Conservation (phyloP, 2,329 filamentous ascomycete genomes). For the Penicillium sp. region DNA sequence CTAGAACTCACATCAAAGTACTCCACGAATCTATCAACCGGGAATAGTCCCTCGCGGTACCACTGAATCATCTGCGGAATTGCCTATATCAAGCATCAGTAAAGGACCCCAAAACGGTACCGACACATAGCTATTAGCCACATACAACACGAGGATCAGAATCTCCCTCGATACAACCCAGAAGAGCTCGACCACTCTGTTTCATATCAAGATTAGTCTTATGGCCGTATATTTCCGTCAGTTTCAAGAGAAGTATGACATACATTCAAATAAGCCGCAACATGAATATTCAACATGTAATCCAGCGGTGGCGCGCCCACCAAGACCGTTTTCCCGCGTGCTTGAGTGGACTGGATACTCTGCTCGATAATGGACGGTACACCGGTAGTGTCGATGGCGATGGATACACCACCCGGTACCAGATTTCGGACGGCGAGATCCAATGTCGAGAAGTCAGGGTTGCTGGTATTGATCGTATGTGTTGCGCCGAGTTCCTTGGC, state of each 20-base stretch:
- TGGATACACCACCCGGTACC: slow-evolving; percentile 10
- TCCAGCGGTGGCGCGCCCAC: slow-evolving; percentile 48
- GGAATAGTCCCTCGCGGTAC: slow-evolving; percentile 20
- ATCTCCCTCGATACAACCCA: slow-evolving; percentile 21
- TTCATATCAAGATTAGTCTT: background rate
- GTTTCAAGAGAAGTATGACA: background rate
- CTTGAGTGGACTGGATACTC: slow-evolving; percentile 25
- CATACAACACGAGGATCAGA: slow-evolving; percentile 9
- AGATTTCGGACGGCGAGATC: slow-evolving; percentile 6
- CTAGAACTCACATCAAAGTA: background rate
- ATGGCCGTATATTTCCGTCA: too few species aligned
- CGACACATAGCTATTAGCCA: background rate
- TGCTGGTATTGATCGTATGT: slow-evolving; percentile 36
- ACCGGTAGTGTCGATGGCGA: slow-evolving; percentile 22
- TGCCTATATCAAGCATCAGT: background rate
- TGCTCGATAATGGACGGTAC: slow-evolving; percentile 17
- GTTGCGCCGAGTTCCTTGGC: slow-evolving; percentile 41
- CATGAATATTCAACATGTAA: slow-evolving; percentile 8
- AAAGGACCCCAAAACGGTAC: background rate
- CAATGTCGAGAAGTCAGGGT: slow-evolving; percentile 3
- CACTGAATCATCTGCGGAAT: slow-evolving; percentile 20
- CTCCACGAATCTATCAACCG: background rate
- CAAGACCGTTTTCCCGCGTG: slow-evolving; percentile 49
- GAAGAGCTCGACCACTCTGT: slow-evolving; percentile 15
- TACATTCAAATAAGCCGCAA: slow-evolving; percentile 7